Conservation (phyloP, 2,329 filamentous ascomycete species). For the Shiraia sp. region DNA sequence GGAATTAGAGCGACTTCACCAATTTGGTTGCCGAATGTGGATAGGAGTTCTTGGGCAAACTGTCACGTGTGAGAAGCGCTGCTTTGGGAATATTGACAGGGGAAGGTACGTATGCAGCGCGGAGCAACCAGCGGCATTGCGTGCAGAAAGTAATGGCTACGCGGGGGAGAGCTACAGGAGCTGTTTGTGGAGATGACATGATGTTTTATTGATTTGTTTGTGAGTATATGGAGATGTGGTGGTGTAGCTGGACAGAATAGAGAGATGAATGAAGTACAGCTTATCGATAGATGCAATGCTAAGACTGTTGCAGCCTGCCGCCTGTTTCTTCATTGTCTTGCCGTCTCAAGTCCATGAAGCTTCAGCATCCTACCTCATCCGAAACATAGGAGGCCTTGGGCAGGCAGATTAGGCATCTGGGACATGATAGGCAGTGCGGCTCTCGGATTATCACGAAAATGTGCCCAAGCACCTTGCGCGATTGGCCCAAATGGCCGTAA, state of each 20-base stretch:
- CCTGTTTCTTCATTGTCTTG: too few species aligned
- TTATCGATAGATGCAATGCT: too few species aligned
- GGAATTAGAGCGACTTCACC: slow-evolving; percentile 89
- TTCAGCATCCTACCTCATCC: too few species aligned
- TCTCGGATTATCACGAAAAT: too few species aligned
- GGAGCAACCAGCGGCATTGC: slow-evolving; percentile 89
- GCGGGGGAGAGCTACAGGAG: slow-evolving; percentile 61
- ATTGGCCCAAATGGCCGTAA: too few species aligned
- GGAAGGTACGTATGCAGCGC: slow-evolving; percentile 79
- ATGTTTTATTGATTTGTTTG: slow-evolving; percentile 1
- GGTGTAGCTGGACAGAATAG: background rate
- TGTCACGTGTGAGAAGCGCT: slow-evolving; percentile 42
- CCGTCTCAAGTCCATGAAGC: too few species aligned
- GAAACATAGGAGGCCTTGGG: too few species aligned
- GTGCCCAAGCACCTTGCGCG: too few species aligned
- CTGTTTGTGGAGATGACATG: slow-evolving; percentile 30
- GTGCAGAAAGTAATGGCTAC: slow-evolving; percentile 92
- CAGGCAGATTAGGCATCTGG: too few species aligned
- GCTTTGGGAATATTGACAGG: background rate
- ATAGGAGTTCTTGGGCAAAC: slow-evolving; percentile 94
- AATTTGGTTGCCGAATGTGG: slow-evolving; percentile 81
- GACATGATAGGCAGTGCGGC: too few species aligned
- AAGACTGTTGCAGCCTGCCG: too few species aligned
- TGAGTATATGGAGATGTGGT: background rate
- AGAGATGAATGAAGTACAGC: too few species aligned